Evolutionary conservation across 805 yeast species (phyloP), one percentile per base, ranked within the genome.

Genomic region (Wickerhamiella musiphila): DNA sequence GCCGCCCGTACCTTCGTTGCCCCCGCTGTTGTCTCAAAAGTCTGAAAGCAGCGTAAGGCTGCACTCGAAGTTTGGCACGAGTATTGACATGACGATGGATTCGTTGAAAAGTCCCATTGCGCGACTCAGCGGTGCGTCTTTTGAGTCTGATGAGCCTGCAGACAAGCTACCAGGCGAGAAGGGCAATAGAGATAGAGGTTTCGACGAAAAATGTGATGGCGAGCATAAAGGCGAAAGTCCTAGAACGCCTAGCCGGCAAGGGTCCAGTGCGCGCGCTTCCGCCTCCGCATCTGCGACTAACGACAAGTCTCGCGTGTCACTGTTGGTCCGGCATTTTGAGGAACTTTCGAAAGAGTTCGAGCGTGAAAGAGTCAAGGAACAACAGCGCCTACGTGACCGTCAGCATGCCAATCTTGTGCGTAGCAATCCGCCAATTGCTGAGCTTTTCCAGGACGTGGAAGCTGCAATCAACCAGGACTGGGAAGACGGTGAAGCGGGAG

Each of bases 331-430:
- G 54, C 86, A 79, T 45, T 70, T 79, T 40, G 90, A 77, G 43
- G 78, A 77, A 35, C 57, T 79, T 8, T 78, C 94, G 0, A 63
- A 65, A 43, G 95, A 90, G 49, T 84, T 86, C 49, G 92, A 79
- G 47, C 63, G 71, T 41, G 93, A 84, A 47, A 69, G 96, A 47
- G 93, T 81, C 41, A 56, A 63, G 28, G 94, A 86, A 48, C 65
- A 82, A 37, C 58, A 65, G 35, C 72, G 75, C 38, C 48, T 79
- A 26, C 24, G 29, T 62, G 69, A 27, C 61, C 57, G 40, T 64
- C 71, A 42, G 66, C 74, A 43, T 70, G 71, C 48, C 62, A 73
- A 38, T 81, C 86, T 90, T 5, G 68, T 81, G 31, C 70, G 72
- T 16, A 67, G 73, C 2, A 72, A 90, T 1, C 73, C 68, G 37